phyloP scores from a whole-genome alignment of 257 asterid species.

The Ajuga chamaepitys region DNA sequence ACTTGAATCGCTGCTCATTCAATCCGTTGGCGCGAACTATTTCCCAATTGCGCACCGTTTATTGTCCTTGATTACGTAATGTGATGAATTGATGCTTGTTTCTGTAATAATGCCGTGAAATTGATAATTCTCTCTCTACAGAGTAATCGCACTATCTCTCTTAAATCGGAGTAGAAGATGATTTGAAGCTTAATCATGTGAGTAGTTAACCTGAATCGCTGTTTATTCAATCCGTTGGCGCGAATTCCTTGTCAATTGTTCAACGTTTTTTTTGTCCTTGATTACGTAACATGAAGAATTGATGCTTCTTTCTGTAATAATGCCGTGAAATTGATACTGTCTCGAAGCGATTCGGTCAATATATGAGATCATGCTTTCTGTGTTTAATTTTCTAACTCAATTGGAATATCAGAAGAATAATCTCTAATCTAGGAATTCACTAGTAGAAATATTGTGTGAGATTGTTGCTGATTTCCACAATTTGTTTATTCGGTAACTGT shows the following conservation, averaged over 20 bases:
- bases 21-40: neutral
- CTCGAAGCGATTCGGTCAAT: neutral
- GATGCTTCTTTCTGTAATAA: neutral
- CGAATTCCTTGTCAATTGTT: neutral
- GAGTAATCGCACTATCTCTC: no score
- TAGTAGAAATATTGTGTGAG: neutral
- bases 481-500: neutral
- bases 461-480: neutral
- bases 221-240: neutral
- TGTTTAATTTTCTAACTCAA: neutral
- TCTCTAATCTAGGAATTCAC: neutral
- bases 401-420: neutral
- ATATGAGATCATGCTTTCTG: no score
- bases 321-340: neutral
- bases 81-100: conserved; percentile 3
- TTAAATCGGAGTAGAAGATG: conserved; percentile 5
- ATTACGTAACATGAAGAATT: neutral
- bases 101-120: neutral
- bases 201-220: neutral
- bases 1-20: neutral
- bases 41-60: neutral
- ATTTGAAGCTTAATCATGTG: conserved; percentile 28
- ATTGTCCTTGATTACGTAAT: neutral
- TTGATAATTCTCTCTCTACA: no score
- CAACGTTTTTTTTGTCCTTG: neutral